phyloP scores from a whole-genome alignment of 2,329 filamentous ascomycete genomes.

The Exophiala sp. region DNA sequence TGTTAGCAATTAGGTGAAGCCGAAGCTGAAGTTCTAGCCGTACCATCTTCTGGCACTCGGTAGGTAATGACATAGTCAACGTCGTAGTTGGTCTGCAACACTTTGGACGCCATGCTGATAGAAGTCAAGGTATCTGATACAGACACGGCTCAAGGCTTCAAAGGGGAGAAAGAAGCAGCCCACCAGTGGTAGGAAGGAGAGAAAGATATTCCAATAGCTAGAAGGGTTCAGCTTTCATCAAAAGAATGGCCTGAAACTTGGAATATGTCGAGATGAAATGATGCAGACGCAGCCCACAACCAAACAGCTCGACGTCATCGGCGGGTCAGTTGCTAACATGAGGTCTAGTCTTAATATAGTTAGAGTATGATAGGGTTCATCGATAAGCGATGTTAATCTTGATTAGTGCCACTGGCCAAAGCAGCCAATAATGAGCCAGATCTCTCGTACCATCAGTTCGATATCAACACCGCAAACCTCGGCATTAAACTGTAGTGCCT shows the following conservation, averaged over 20 bases:
- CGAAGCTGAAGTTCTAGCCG: neutral
- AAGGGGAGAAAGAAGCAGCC: neutral
- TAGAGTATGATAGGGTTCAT: neutral
- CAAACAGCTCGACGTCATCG: constrained; percentile 1
- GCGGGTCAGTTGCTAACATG: neutral
- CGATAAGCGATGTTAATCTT: neutral
- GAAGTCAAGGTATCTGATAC: neutral
- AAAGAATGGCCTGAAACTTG: neutral
- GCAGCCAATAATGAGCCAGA: neutral
- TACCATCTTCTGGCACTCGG: constrained; percentile 60
- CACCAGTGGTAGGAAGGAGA: neutral
- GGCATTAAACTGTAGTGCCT: no score
- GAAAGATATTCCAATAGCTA: neutral
- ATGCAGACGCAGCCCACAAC: neutral
- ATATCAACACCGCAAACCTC: no score
- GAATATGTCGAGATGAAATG: neutral
- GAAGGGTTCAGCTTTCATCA: neutral
- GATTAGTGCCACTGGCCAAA: neutral
- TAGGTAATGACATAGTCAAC: constrained; percentile 88
- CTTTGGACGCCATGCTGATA: constrained; percentile 21
- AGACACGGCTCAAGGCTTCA: neutral
- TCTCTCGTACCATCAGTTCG: no score
- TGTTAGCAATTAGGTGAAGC: constrained; percentile 9
- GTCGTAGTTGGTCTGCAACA: constrained; percentile 49
- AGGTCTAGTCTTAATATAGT: neutral